Evolutionary conservation across 139 green algal species (phyloP).

Genomic region (Microglena sp.): DNA sequence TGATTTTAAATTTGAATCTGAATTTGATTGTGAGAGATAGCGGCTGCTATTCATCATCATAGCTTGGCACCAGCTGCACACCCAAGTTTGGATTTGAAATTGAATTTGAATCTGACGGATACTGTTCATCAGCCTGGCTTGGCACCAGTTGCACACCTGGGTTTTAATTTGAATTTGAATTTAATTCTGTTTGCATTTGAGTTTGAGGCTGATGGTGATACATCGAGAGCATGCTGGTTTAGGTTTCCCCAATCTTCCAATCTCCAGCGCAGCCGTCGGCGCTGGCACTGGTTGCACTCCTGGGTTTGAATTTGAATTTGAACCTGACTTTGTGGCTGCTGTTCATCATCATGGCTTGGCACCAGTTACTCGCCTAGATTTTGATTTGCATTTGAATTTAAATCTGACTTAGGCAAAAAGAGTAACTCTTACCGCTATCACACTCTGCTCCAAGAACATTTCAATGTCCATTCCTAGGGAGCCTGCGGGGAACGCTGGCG

Average conservation of each 20-base stretch:
- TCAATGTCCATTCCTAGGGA: slow-evolving; percentile 26
- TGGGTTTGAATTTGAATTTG: not conserved
- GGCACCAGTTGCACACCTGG: slow-evolving; percentile 31
- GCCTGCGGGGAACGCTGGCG: not conserved
- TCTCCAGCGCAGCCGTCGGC: slow-evolving; percentile 47
- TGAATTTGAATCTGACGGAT: slow-evolving; percentile 18
- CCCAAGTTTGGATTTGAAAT: not conserved
- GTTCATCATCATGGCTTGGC: slow-evolving; percentile 62
- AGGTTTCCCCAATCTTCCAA: slow-evolving; percentile 75
- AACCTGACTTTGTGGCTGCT: slow-evolving; percentile 26
- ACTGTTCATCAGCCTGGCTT: slow-evolving; percentile 63
- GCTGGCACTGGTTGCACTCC: no score
- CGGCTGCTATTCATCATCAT: slow-evolving; percentile 65
- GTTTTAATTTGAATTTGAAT: not conserved
- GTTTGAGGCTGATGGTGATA: no score
- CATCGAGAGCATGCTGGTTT: slow-evolving; percentile 60
- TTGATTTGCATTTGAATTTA: not conserved
- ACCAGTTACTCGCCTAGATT: slow-evolving; percentile 28
- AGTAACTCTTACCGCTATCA: slow-evolving; percentile 60
- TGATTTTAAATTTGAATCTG: not conserved
- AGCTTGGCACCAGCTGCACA: slow-evolving; percentile 33
- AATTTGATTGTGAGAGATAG: slow-evolving; percentile 6
- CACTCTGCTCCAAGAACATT: slow-evolving; percentile 62
- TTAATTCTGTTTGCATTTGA: no score
- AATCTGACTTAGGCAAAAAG: not conserved